These are phyloP conservation scores for Hypsizygus marmoreus DNA, from an alignment of 768 basidiomycete genomes.

Conservation along the genomic window DNA sequence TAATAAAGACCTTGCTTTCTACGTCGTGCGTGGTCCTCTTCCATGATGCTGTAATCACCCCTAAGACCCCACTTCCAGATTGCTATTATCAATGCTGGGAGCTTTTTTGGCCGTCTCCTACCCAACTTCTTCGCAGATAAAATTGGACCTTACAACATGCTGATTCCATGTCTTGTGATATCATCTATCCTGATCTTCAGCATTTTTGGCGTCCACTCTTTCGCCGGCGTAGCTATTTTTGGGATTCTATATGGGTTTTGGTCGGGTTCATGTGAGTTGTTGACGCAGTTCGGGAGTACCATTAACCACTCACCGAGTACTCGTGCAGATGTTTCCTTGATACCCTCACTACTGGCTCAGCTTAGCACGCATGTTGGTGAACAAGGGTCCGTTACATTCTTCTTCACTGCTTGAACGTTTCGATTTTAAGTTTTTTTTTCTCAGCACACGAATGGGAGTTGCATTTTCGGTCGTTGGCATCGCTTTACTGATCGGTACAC, in stretches of 20 bases:
- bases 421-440: too few relatives aligned
- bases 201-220: slow-evolving; percentile 42
- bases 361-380: slow-evolving; percentile 36
- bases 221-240: slow-evolving; percentile 42
- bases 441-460: slow-evolving; percentile 50
- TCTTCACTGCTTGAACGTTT: not conserved
- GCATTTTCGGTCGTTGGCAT: slow-evolving; percentile 48
- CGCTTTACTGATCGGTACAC: slow-evolving; percentile 48
- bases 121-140: slow-evolving; percentile 58
- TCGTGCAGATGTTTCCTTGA: slow-evolving; percentile 37
- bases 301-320: not conserved
- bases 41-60: not conserved
- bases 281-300: slow-evolving; percentile 7
- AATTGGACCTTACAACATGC: slow-evolving; percentile 51
- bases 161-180: slow-evolving; percentile 43
- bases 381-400: slow-evolving; percentile 30
- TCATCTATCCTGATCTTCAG: slow-evolving; percentile 46
- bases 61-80: slow-evolving; percentile 33
- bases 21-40: slow-evolving; percentile 39
- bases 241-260: slow-evolving; percentile 54
- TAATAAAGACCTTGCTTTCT: slow-evolving; percentile 41
- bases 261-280: slow-evolving; percentile 52
- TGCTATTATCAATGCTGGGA: slow-evolving; percentile 54
- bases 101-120: slow-evolving; percentile 53
- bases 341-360: slow-evolving; percentile 40